Evolutionary conservation across 73 alveolate genomes (phyloP), one percentile per base, ranked within the genome.

Genomic region (Breviolum minutum): DNA sequence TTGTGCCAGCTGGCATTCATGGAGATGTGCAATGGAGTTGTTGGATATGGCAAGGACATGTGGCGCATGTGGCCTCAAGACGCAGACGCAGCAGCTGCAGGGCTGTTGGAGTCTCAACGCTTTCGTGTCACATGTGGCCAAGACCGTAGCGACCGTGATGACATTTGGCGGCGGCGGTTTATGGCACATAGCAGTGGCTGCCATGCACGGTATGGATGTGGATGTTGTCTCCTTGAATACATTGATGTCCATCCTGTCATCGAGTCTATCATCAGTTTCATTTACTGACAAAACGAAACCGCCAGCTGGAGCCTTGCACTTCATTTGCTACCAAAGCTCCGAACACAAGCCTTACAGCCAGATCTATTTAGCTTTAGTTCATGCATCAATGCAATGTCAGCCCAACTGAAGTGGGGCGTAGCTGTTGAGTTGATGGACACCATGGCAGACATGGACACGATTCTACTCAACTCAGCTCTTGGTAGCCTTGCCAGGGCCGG

Each of bases 81-180:
- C 54, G 54, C 5, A 40, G 54, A 40, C 54, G 54, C 54, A 0
- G 54, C 54, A 3, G 54, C 22, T 60, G 17, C 79, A 54, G 8
- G 63, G 63, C 94, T 26, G 60, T 14, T 85, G 94, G 94, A 85
- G 80, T n/a, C 94, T 60, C 94, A 85, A 85, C 80, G 94, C 94
- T 77, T 85, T 9, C 11, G 8, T 27, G 32, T 40, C 54, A 40
- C 54, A 40, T 3, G 54, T 40, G 54, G 54, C 54, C 54, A 40
- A 40, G 54, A 40, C 54, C 54, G 54, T 40, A 40, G 87, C 87
- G 9, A 30, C 87, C 8, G 17, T 20, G 12, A 20, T 22, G 64
- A 32, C 63, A 26, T 63, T 27, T 27, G 16, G 24, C 54, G 54
- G 3, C 54, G 54, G 54, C 54, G n/a, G n/a, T n/a, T n/a, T n/a